These are phyloP conservation scores for Linnemannia elongata DNA, from an alignment of 192 early-diverging fungal genomes.

Conservation along the genomic window DNA sequence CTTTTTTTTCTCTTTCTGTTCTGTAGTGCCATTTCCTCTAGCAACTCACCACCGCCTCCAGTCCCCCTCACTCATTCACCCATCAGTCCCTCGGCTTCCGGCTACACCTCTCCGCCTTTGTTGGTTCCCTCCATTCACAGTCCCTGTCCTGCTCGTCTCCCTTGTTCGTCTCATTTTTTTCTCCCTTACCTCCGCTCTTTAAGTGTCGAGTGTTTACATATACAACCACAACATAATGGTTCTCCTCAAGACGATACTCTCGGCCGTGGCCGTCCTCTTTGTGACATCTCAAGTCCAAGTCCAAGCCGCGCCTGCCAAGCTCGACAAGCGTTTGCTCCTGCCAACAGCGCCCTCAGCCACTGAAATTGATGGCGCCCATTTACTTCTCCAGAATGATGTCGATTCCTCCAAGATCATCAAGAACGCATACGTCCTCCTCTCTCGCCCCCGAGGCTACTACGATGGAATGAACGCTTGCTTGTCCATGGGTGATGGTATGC, in stretches of 20 bases:
- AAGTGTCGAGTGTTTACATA: neutral
- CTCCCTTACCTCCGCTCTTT: neutral
- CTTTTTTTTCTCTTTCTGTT: neutral
- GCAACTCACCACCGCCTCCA: neutral
- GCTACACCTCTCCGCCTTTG: neutral
- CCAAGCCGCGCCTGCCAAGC: constrained; percentile 27
- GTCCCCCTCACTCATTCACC: neutral
- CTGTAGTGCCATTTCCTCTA: neutral
- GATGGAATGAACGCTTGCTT: constrained; percentile 37
- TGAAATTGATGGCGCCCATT: constrained; percentile 47
- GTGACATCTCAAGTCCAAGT: constrained; percentile 8
- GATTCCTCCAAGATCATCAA: constrained; percentile 36
- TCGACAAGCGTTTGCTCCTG: constrained; percentile 39
- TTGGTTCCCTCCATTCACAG: neutral
- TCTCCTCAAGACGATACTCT: constrained; percentile 24
- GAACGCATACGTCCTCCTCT: constrained; percentile 43
- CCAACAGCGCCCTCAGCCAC: constrained; percentile 34
- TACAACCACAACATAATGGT: constrained; percentile 3
- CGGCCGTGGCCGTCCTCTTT: constrained; percentile 9
- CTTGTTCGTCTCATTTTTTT: neutral
- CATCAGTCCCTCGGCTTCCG: neutral
- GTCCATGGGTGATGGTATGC: constrained; percentile 51
- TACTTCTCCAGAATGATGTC: constrained; percentile 47
- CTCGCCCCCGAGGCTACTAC: constrained; percentile 41
- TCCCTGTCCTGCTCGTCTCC: neutral